Conservation (phyloP, 2,329 filamentous ascomycete genomes). For the Fusarium agapanthi region DNA sequence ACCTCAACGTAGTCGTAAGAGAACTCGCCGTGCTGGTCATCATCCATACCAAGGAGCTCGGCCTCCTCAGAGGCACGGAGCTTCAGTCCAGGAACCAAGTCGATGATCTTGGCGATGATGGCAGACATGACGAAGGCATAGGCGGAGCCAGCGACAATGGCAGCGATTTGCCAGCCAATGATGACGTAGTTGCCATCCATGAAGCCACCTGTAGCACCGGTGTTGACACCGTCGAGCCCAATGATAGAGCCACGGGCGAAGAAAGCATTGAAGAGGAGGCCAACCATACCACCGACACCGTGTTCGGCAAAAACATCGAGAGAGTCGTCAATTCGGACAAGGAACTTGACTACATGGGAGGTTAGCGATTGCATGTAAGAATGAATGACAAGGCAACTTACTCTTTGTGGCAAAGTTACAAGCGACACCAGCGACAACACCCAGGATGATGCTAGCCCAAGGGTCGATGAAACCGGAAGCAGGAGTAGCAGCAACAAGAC, state of each 20-base stretch:
- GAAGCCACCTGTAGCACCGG: slow-evolving; percentile 72
- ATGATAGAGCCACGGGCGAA: slow-evolving; percentile 77
- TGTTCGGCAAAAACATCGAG: slow-evolving; percentile 79
- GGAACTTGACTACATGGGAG: slow-evolving; percentile 60
- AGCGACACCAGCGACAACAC: slow-evolving; percentile 69
- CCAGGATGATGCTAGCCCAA: slow-evolving; percentile 73
- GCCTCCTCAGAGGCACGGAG: slow-evolving; percentile 84
- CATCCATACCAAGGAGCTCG: slow-evolving; percentile 87
- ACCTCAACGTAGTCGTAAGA: slow-evolving; percentile 93
- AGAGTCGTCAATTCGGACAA: slow-evolving; percentile 73
- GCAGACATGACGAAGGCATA: slow-evolving; percentile 81
- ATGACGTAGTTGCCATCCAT: slow-evolving; percentile 78
- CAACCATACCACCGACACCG: slow-evolving; percentile 73
- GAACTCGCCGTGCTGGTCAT: slow-evolving; percentile 90
- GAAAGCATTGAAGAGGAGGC: slow-evolving; percentile 76
- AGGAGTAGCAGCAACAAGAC: slow-evolving; percentile 74
- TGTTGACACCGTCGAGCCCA: slow-evolving; percentile 80
- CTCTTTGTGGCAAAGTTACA: slow-evolving; percentile 75
- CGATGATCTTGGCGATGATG: slow-evolving; percentile 76
- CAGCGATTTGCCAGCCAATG: slow-evolving; percentile 83
- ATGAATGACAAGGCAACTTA: slow-evolving; percentile 30
- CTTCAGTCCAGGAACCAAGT: slow-evolving; percentile 79
- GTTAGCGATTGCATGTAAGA: neutral
- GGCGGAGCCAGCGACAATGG: slow-evolving; percentile 70
- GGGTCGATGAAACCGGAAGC: slow-evolving; percentile 74